Percentiles rank a stretch among this genome's conserved stretches.
Evolutionary conservation across 179 eudicot genomes (phyloP).

Genomic region (Spergularia azorica): DNA sequence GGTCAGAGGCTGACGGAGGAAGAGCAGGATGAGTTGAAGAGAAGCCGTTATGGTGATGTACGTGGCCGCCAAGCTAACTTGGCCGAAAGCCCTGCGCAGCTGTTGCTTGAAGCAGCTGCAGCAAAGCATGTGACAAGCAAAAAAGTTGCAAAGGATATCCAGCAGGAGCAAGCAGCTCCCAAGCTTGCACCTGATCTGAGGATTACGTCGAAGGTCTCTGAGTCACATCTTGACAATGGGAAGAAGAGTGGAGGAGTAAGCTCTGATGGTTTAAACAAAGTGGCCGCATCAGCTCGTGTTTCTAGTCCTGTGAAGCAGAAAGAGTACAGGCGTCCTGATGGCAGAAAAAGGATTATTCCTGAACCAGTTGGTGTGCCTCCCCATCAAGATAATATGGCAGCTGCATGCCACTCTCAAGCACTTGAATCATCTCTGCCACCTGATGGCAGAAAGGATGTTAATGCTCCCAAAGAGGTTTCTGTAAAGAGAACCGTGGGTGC

Average conservation of each 20-base stretch:
- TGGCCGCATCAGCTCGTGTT: conserved; percentile 42
- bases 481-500: conserved; percentile 48
- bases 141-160: conserved; percentile 43
- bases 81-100: conserved; percentile 95
- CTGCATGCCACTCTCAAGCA: conserved; percentile 41
- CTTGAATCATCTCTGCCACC: conserved; percentile 42
- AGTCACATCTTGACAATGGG: conserved; percentile 53
- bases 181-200: conserved; percentile 49
- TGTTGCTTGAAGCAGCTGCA: conserved; percentile 93
- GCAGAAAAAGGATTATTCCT: conserved; percentile 94
- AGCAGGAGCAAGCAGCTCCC: conserved; percentile 37
- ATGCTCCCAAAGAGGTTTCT: conserved; percentile 47
- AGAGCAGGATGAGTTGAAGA: conserved; percentile 79
- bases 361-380: conserved; percentile 86
- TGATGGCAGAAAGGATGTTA: conserved; percentile 41
- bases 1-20: conserved; percentile 76
- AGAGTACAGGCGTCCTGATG: conserved; percentile 96
- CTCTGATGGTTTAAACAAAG: conserved; percentile 56
- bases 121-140: conserved; percentile 62
- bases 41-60: conserved; percentile 92
- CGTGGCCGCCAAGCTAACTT: conserved; percentile 86
- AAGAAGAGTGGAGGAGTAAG: conserved; percentile 51
- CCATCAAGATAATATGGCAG: conserved; percentile 51
- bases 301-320: conserved; percentile 94
- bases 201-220: conserved; percentile 40